These are phyloP conservation scores for Ustilago shanxiensis DNA, from an alignment of 1,284 basidiomycete species.

Conservation along the genomic window DNA sequence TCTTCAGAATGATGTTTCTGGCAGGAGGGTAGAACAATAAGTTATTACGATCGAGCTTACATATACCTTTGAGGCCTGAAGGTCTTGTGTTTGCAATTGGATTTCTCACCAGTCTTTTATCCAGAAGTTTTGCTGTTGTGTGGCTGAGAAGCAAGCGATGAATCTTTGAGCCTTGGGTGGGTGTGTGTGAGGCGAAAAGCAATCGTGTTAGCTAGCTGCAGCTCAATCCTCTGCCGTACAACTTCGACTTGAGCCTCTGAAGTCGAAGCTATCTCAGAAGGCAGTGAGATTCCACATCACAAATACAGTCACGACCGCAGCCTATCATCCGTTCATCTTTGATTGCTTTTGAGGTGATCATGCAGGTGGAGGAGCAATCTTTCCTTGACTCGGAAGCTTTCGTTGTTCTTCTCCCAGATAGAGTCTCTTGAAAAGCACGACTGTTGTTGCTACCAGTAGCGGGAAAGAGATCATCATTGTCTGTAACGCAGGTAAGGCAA, in stretches of 20 bases:
- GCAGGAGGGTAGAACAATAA: background rate
- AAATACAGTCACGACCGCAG: no score
- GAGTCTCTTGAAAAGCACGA: conserved; percentile 63
- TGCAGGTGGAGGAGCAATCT: conserved; percentile 38
- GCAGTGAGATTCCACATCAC: no score
- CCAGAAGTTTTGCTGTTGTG: background rate
- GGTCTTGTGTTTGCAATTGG: background rate
- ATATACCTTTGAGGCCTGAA: no score
- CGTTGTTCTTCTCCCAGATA: conserved; percentile 64
- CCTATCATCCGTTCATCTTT: background rate
- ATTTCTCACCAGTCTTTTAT: background rate
- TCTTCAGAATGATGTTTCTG: conserved; percentile 13
- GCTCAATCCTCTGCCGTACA: no score
- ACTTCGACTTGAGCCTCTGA: no score
- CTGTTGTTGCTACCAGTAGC: conserved; percentile 44
- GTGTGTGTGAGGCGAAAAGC: no score
- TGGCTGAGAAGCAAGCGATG: no score
- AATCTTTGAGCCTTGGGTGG: no score
- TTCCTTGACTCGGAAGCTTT: conserved; percentile 46
- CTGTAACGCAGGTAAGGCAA: conserved; percentile 9
- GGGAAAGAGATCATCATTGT: conserved; percentile 54
- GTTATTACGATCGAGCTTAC: background rate
- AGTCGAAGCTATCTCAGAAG: no score
- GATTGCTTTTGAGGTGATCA: conserved; percentile 5
- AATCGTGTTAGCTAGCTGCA: no score